Conservation (phyloP, 495 filamentous ascomycete genomes). For the Elasticomyces elasticus region DNA sequence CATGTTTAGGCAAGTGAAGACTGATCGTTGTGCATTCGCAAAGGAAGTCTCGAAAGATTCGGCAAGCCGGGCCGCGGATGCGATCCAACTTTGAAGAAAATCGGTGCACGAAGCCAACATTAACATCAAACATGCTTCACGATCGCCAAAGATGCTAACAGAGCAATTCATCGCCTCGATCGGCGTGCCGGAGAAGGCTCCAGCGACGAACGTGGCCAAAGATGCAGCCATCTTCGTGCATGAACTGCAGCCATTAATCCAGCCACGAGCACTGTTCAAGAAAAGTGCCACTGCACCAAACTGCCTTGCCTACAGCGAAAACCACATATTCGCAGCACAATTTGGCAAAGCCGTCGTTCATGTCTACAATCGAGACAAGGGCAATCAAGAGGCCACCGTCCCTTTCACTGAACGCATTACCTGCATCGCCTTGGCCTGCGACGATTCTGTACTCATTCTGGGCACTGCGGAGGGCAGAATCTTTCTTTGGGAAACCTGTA, state of each 20-base stretch:
- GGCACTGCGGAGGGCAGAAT: slow-evolving; percentile 82
- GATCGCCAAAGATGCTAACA: slow-evolving; percentile 68
- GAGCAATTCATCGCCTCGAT: slow-evolving; percentile 74
- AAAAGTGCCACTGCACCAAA: slow-evolving; percentile 75
- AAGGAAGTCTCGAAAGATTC: neutral
- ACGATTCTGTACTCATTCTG: slow-evolving; percentile 56
- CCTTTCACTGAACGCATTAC: slow-evolving; percentile 78
- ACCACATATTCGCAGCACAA: slow-evolving; percentile 86
- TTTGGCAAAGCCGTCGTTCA: slow-evolving; percentile 83
- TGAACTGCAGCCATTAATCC: slow-evolving; percentile 63
- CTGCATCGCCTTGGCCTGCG: slow-evolving; percentile 53
- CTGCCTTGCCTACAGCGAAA: slow-evolving; percentile 67
- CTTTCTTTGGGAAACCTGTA: slow-evolving; percentile 87
- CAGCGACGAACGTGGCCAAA: slow-evolving; percentile 55
- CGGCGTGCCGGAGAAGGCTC: slow-evolving; percentile 50
- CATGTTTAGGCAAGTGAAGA: slow-evolving; percentile 18
- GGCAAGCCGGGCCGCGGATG: neutral
- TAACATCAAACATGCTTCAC: too few species aligned
- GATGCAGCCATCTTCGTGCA: slow-evolving; percentile 79
- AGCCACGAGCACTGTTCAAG: slow-evolving; percentile 71
- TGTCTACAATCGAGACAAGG: slow-evolving; percentile 74
- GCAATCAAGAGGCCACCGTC: slow-evolving; percentile 75
- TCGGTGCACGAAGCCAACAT: too few species aligned
- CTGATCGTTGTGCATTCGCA: neutral
- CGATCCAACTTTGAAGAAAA: neutral